phyloP scores from a whole-genome alignment of 2,329 filamentous ascomycete species.

The Fusarium sp. region DNA sequence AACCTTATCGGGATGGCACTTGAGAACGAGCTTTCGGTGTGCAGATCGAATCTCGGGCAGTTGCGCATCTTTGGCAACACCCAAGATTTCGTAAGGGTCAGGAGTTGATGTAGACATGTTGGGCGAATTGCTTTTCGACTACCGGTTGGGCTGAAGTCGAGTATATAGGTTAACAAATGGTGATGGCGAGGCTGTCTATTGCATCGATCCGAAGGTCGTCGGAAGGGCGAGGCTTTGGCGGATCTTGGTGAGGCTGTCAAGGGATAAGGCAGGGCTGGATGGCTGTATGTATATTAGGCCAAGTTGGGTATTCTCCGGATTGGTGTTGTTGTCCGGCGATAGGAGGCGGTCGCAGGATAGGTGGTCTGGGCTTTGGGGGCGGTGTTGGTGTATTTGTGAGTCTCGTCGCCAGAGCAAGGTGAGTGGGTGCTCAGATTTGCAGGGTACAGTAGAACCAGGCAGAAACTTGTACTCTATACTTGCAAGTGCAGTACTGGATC shows the following conservation, averaged over 20 bases:
- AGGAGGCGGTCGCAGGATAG: constrained; percentile 17
- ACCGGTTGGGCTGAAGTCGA: constrained; percentile 19
- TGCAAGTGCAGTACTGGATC: constrained; percentile 36
- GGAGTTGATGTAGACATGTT: constrained; percentile 63
- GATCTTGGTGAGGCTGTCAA: constrained; percentile 37
- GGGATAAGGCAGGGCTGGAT: constrained; percentile 32
- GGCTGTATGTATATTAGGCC: constrained; percentile 37
- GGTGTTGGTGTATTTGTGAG: constrained; percentile 36
- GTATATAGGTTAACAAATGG: constrained; percentile 23
- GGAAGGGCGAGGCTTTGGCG: constrained; percentile 35
- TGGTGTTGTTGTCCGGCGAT: constrained; percentile 32
- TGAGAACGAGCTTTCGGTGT: constrained; percentile 86
- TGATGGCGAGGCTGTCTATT: constrained; percentile 28
- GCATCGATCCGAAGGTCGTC: constrained; percentile 39
- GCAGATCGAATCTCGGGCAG: constrained; percentile 77
- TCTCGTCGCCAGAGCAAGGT: constrained; percentile 40
- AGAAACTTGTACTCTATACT: constrained; percentile 39
- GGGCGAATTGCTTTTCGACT: constrained; percentile 25
- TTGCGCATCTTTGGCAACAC: constrained; percentile 76
- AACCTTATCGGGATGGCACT: constrained; percentile 92
- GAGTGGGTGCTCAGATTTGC: constrained; percentile 37
- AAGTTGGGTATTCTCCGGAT: constrained; percentile 28
- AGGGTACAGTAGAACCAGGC: constrained; percentile 41
- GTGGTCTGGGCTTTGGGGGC: constrained; percentile 42
- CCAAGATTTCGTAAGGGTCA: constrained; percentile 84